Evolutionary conservation across 2,329 filamentous ascomycete genomes (phyloP).

Genomic region (Colletotrichum sp.): DNA sequence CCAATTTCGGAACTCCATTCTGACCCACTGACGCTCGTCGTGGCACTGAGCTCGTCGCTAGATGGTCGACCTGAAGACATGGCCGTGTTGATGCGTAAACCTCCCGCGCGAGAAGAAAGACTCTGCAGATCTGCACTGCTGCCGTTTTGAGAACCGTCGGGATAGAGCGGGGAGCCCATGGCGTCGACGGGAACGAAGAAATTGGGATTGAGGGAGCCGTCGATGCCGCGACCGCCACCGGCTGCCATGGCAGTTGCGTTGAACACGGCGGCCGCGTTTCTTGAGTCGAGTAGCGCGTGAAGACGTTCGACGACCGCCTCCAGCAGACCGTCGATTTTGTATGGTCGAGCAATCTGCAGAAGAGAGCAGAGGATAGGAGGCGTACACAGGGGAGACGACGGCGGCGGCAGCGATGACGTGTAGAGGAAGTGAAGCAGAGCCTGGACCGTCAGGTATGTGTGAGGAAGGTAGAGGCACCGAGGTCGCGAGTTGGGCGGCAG

Average conservation of each 20-base stretch:
- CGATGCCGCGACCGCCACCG: constrained; percentile 85
- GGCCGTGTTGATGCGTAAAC: constrained; percentile 55
- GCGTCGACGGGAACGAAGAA: constrained; percentile 60
- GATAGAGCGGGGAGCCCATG: constrained; percentile 33
- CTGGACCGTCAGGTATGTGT: constrained; percentile 88
- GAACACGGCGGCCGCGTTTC: constrained; percentile 96
- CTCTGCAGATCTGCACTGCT: constrained; percentile 33
- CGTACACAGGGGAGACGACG: constrained; percentile 80
- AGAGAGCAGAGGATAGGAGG: constrained; percentile 96
- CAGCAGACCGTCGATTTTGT: constrained; percentile 88
- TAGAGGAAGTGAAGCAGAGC: constrained; percentile 93
- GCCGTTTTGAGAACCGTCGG: constrained; percentile 17
- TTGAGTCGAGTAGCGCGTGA: constrained; percentile 86
- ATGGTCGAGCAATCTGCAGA: constrained; percentile 90
- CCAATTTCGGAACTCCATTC: constrained; percentile 63
- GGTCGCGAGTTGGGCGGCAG: constrained; percentile 72
- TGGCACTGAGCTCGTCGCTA: constrained; percentile 55
- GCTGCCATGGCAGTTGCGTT: constrained; percentile 98
- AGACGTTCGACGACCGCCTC: constrained; percentile 93
- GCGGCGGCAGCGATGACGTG: constrained; percentile 83
- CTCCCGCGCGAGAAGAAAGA: constrained; percentile 38
- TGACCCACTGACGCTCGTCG: constrained; percentile 56
- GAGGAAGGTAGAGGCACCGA: constrained; percentile 88
- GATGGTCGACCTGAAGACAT: constrained; percentile 41
- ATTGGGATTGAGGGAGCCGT: constrained; percentile 68